Conservation (phyloP, 176 grass and related monocot species). For the Echinochloa phyllopogon region DNA sequence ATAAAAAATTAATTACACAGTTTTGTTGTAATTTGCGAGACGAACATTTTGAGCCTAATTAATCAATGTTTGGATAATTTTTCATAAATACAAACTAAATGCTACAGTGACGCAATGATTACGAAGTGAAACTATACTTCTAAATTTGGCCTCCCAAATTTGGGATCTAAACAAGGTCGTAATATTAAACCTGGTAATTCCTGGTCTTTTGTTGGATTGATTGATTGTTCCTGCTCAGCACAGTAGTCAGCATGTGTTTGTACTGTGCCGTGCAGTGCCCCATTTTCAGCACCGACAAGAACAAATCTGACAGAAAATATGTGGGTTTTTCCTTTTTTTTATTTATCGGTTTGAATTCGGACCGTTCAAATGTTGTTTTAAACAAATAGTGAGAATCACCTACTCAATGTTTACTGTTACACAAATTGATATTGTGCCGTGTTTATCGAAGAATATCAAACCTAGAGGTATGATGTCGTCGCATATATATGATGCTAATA, state of each 20-base stretch:
- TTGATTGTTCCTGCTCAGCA: not conserved
- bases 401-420: not conserved
- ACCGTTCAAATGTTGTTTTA: not conserved
- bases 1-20: too few species aligned
- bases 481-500: not conserved
- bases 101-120: too few species aligned
- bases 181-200: too few species aligned
- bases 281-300: not conserved
- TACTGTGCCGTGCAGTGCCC: not conserved
- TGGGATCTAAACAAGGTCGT: too few species aligned
- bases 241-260: not conserved
- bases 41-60: too few species aligned
- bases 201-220: not conserved
- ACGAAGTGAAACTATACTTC: too few species aligned
- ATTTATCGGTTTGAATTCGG: not conserved
- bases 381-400: not conserved
- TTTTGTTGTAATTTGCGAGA: too few species aligned
- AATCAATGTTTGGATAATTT: too few species aligned
- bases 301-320: not conserved
- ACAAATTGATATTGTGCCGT: not conserved
- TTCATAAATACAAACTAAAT: too few species aligned
- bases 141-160: too few species aligned
- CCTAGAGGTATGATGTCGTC: not conserved
- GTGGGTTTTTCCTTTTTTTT: not conserved
- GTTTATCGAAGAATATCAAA: not conserved